Evolutionary conservation across 192 early-diverging fungal genomes (phyloP), one percentile per base, ranked within the genome.

Genomic region (Coemansia sp.): DNA sequence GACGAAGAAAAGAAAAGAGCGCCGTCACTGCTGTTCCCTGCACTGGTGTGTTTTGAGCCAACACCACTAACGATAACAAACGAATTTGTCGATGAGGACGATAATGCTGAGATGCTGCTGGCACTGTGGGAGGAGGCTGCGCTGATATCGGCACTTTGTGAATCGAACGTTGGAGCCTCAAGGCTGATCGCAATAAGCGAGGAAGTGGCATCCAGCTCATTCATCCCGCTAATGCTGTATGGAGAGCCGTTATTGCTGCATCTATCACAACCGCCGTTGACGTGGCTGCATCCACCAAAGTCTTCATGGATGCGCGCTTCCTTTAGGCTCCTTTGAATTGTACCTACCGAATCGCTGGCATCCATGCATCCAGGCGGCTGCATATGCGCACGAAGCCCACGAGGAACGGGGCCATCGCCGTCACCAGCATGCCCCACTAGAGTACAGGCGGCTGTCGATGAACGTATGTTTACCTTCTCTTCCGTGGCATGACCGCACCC

Each of bases 11-110:
- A 58, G 33, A 58, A 58, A 58, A 58, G 56, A 33, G 56, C 56
- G 34, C 56, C 56, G n/a, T 33, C 56, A 16, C 56, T 58, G 56
- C 56, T 58, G 56, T 38, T 58, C 35, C 56, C 33, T 14, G 16
- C 16, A 14, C 56, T 58, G 56, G 34, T 58, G 35, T 36, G 56
- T 14, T 58, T 33, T 36, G 56, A 58, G 56, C 56, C 56, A 18
- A n/a, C 35, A 15, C 56, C 56, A 20, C 56, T 58, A 58, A 58
- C 56, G 15, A 58, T n/a, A 38, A 58, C 56, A 58, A 58, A 58
- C 6, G 56, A 58, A 58, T 58, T 58, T 35, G 41, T 26, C 21
- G 64, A 59, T 43, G 70, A 61, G 59, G 64, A 63, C 30, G 67
- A 53, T 21, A 58, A 21, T 60, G 65, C 23, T n/a, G 62, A 41